A percentile compares a stretch with the other conserved stretches of the same genome.
These are phyloP conservation scores for Fusarium austroafricanum DNA, from an alignment of 2,329 filamentous ascomycete species.

Conservation along the genomic window DNA sequence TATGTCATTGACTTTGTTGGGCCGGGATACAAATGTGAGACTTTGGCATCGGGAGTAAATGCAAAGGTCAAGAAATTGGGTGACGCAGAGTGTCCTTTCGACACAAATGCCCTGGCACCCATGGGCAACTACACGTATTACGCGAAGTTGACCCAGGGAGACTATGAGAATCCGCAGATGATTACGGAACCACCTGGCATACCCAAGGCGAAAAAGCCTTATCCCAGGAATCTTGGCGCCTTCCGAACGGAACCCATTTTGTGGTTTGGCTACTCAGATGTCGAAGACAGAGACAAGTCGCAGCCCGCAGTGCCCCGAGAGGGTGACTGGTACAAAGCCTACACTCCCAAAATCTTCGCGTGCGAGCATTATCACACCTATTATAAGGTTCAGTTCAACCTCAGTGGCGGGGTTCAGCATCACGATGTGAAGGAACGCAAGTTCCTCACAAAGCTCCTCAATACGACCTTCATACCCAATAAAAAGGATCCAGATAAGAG, in stretches of 20 bases:
- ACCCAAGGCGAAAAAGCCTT: constrained; percentile 30
- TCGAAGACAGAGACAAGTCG: constrained; percentile 29
- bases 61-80: constrained; percentile 32
- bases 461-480: constrained; percentile 31
- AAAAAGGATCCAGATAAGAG: constrained; percentile 30
- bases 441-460: constrained; percentile 33
- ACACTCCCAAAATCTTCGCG: constrained; percentile 44
- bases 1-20: constrained; percentile 37
- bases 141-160: constrained; percentile 33
- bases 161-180: constrained; percentile 38
- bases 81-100: constrained; percentile 34
- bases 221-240: constrained; percentile 37
- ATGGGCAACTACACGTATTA: constrained; percentile 39
- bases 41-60: constrained; percentile 28
- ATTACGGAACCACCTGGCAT: constrained; percentile 12
- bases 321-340: constrained; percentile 38
- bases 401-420: constrained; percentile 36
- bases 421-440: constrained; percentile 33
- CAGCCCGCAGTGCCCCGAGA: constrained; percentile 22
- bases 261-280: constrained; percentile 43
- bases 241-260: constrained; percentile 43
- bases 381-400: constrained; percentile 42
- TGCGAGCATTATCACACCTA: constrained; percentile 42
- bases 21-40: constrained; percentile 40
- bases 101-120: constrained; percentile 34